Base-by-base conservation (phyloP, 139 green algal species). In the Chlamydomonas sp. region DNA sequence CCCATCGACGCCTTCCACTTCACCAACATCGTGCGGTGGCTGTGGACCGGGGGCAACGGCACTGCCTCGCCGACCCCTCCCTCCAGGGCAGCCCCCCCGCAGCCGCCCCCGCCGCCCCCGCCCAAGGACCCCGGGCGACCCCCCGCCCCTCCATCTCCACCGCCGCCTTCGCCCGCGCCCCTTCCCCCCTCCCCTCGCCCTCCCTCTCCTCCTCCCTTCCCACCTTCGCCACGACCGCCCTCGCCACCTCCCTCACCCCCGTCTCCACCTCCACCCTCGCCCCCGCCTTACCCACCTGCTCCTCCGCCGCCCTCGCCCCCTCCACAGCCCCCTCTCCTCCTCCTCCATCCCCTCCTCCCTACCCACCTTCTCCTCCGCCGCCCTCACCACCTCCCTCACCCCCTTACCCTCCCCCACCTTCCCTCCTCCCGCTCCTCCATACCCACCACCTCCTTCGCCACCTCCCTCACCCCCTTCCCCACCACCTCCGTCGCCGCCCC, bases 1-100 rank as follows among this genome's bases (percentile, higher is more conserved):
- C 84, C 84, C 64, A 88, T 88, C 5, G 84, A 88, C 75, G 75
- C 74, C 57, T 88, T 88, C 63, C 84, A 88, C 64, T 88, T 88
- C 58, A 71, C 5, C 66, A 88, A 88, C 84, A 20, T 88, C 4
- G 64, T 83, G 2, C 74, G 75, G 1, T 78, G 75, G 72, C 77
- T 88, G 17, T 77, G 57, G 63, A 75, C 74, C 2, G 31, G 31
- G 31, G 31, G 31, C 31, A 49, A 49, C 31, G 31, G 31, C 31
- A 49, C 31, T 49, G 31, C 31, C 31, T 49, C 31, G 31, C 31
- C 31, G 31, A 49, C 31, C 31, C 31, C 31, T 49, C 31, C 31
- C 31, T 49, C 31, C 31, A 49, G 31, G 31, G 31, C 49, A 66
- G 16, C 16, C 6, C 16, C 15, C 2, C 9, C 8, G 16, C 31